Percentiles rank a stretch among this genome's conserved stretches.
Evolutionary conservation across 1,139 yeast species (phyloP).

Genomic region (Blastobotrys persicus): DNA sequence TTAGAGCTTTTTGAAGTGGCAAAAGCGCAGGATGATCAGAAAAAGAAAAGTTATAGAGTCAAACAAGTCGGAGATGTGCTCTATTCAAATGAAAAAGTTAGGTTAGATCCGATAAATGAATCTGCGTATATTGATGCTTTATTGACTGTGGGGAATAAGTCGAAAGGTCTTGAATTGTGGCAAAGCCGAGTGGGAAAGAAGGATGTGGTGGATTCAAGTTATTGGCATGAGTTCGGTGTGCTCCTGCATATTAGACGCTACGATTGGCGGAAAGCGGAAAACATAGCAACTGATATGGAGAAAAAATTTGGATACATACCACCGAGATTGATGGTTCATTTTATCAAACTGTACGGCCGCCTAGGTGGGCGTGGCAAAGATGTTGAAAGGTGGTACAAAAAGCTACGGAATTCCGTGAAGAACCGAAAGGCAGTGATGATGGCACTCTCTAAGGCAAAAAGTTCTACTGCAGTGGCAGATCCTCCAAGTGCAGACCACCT

Average conservation of each 20-base stretch:
- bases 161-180: slow-evolving; percentile 35
- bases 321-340: slow-evolving; percentile 28
- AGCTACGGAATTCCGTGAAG: slow-evolving; percentile 14
- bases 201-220: slow-evolving; percentile 29
- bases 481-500: slow-evolving; percentile 13
- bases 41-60: slow-evolving; percentile 21
- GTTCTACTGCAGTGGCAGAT: slow-evolving; percentile 19
- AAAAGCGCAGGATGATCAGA: slow-evolving; percentile 23
- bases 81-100: slow-evolving; percentile 30
- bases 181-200: slow-evolving; percentile 28
- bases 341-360: slow-evolving; percentile 25
- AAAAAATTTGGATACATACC: slow-evolving; percentile 24
- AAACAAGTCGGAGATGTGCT: slow-evolving; percentile 32
- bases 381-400: slow-evolving; percentile 25
- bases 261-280: slow-evolving; percentile 26
- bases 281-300: slow-evolving; percentile 24
- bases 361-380: slow-evolving; percentile 13
- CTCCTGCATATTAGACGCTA: slow-evolving; percentile 32
- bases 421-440: slow-evolving; percentile 21
- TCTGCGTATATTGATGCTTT: slow-evolving; percentile 37
- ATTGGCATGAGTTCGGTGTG: slow-evolving; percentile 38
- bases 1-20: slow-evolving; percentile 34
- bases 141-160: slow-evolving; percentile 25
- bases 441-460: slow-evolving; percentile 21
- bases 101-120: slow-evolving; percentile 40